Base-by-base conservation (phyloP, 2,329 filamentous ascomycete genomes). In the Teratosphaeria viscida region DNA sequence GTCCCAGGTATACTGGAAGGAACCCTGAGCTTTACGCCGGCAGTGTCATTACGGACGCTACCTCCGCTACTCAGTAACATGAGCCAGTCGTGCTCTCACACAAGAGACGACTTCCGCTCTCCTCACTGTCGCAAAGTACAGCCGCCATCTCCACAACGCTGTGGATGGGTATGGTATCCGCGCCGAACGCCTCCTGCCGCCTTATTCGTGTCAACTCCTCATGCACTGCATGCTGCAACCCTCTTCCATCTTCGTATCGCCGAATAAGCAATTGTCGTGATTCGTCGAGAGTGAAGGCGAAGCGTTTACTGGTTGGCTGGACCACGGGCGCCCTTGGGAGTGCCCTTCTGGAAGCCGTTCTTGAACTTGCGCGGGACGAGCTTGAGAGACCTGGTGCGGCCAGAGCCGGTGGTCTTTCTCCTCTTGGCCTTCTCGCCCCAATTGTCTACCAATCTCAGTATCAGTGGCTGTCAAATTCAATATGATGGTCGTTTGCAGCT, bases 391-490 rank as follows among this genome's bases (percentile, higher is more conserved):
- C 90, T 86, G 87, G 92, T 94, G 80, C 94, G 90, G 79, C 94
- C 94, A 76, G 90, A 92, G 74, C 94, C 94, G 77, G 89, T 92
- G 76, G 92, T 96, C 92, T 96, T 97, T 88, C 94, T 95, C 80
- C 94, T 85, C 90, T 97, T 97, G 74, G 92, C 92, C 89, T 99
- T 99, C 86, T 97, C 92, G 79, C 89, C 86, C 94, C 94, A 99
- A 89, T 99, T 96, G 88, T 87, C 92, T 97, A 76, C 77, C 7
- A 8, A 5, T n/a, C 53, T 7, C 27, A 32, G 34, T 8, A 55
- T 55, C 27, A 32, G n/a, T 5, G 19, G 29, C 29, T 32, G 10
- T 37, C 4, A 26, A 19, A 6, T 2, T 34, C 19, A 19, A 23
- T 4, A 32, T 54, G 53, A 2, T 54, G 27, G 53, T 54, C 32